Base-by-base conservation (phyloP, 2,329 filamentous ascomycete genomes). In the Apiospora koreana region DNA sequence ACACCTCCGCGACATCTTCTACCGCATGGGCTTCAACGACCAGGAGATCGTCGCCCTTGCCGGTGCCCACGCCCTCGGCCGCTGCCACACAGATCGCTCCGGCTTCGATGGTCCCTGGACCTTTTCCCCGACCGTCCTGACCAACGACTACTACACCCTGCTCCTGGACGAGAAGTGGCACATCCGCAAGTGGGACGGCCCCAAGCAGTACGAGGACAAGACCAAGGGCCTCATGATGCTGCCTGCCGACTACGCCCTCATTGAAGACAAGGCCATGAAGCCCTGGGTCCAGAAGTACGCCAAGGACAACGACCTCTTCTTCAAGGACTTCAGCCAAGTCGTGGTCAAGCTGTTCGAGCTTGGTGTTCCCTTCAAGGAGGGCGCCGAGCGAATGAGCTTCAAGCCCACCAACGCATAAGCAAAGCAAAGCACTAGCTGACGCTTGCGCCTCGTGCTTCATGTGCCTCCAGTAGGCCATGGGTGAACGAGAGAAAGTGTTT, bases 21-120 rank as follows among this genome's bases (percentile, higher is more conserved):
- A 91, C 82, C 94, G 95, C 80, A 98, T 98, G 95, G 95, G 95
- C 75, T 98, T 98, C 88, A 92, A 96, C 82, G 95, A 99, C 84
- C 93, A 93, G 79, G 95, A 98, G 84, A 98, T 98, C 80, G 95
- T 98, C 64, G 96, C 95, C 41, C 89, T 98, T 68, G 87, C 88
- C 31, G 94, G 94, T 75, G 94, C 93, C 66, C 94, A 97, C 85
- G 93, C 94, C 68, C 89, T 97, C 46, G 95, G 95, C 73, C 93
- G 95, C 75, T 97, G 93, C 86, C 96, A 98, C 87, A 87, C 91
- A 10, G 92, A 96, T 83, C 94, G 95, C 80, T 94, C 91, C 73
- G 95, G 95, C 73, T 98, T 90, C 82, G 89, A 92, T 1, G 96
- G 96, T 1, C 94, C 94, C 69, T 97, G 94, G 94, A 94, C 93